phyloP scores from a whole-genome alignment of 202 grass and related monocot genomes.

The Cymbopogon flexuosus region DNA sequence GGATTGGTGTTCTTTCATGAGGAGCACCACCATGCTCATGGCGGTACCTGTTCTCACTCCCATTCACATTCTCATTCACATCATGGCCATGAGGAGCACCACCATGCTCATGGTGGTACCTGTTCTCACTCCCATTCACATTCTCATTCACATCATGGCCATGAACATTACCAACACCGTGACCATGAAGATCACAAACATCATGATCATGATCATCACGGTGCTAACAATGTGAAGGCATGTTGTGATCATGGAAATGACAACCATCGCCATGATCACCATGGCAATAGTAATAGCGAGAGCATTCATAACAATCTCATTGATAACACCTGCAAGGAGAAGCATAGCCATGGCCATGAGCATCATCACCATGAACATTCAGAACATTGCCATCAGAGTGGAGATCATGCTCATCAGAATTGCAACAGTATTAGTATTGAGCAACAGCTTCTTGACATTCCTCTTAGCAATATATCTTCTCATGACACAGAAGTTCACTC shows the following conservation, averaged over 20 bases:
- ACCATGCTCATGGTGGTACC: slow-evolving; percentile 77
- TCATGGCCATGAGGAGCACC: slow-evolving; percentile 49
- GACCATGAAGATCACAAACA: slow-evolving; percentile 30
- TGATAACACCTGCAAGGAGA: slow-evolving; percentile 17
- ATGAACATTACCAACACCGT: slow-evolving; percentile 34
- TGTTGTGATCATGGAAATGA: slow-evolving; percentile 37
- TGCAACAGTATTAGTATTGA: neutral
- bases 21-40: slow-evolving; percentile 97
- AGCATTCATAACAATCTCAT: slow-evolving; percentile 3
- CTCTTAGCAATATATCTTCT: slow-evolving; percentile 30
- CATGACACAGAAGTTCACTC: slow-evolving; percentile 31
- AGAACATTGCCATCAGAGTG: slow-evolving; percentile 30
- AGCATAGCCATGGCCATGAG: slow-evolving; percentile 37
- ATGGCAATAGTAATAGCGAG: slow-evolving; percentile 3
- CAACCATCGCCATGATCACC: slow-evolving; percentile 20
- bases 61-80: slow-evolving; percentile 44
- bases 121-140: slow-evolving; percentile 66
- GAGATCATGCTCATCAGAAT: slow-evolving; percentile 43
- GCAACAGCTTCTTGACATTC: slow-evolving; percentile 39
- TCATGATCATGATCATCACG: slow-evolving; percentile 33
- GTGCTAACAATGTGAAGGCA: slow-evolving; percentile 15
- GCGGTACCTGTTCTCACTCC: slow-evolving; percentile 68
- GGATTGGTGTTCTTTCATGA: slow-evolving; percentile 97
- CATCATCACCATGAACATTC: slow-evolving; percentile 48
- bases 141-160: slow-evolving; percentile 38